phyloP scores from a whole-genome alignment of 257 asterid genomes.

The Cinchona pubescens region DNA sequence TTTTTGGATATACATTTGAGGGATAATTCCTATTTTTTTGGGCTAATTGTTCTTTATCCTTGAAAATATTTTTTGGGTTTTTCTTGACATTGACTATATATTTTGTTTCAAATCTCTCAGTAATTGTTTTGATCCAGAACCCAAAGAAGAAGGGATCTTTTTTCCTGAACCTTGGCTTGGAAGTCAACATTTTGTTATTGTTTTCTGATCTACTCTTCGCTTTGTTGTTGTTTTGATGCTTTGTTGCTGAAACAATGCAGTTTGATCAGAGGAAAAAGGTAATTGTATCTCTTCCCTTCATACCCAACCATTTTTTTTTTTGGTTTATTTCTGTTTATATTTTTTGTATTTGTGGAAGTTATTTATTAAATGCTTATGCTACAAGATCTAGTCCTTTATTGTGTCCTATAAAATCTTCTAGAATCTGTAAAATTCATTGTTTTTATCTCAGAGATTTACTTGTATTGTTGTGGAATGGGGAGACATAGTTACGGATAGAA shows the following conservation, averaged over 20 bases:
- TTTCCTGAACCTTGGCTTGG: constrained; percentile 18
- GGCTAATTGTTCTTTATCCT: constrained; percentile 13
- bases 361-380: constrained; percentile 6
- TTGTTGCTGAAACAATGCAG: constrained; percentile 60
- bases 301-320: not conserved
- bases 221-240: constrained; percentile 44
- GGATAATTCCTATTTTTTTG: constrained; percentile 2
- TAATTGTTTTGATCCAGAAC: constrained; percentile 31
- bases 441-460: not conserved
- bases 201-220: constrained; percentile 36
- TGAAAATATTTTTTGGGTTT: constrained; percentile 35
- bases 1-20: constrained; percentile 20
- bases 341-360: not conserved
- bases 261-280: constrained; percentile 84
- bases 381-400: constrained; percentile 20
- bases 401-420: not conserved
- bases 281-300: constrained; percentile 7
- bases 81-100: constrained; percentile 14
- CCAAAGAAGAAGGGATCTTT: not conserved
- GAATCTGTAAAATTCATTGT: not conserved
- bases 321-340: not conserved
- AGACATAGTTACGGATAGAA: not conserved
- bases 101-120: constrained; percentile 7
- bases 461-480: not conserved
- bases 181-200: constrained; percentile 26